Conservation (phyloP, 1,284 basidiomycete species). For the Ganoderma meredithae region DNA sequence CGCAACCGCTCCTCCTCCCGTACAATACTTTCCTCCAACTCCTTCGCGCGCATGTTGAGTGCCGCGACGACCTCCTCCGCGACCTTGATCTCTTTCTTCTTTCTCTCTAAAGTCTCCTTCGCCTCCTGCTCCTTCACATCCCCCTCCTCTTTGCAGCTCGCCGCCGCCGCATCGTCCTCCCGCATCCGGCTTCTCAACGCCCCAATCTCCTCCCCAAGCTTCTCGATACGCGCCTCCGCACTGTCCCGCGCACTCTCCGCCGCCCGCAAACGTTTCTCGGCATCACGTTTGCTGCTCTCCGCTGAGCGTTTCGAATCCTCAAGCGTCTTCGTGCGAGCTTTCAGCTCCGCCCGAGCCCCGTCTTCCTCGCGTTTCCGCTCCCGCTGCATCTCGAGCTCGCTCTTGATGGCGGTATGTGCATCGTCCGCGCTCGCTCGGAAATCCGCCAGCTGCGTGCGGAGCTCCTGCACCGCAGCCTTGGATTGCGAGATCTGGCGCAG, state of each 20-base stretch:
- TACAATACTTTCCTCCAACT: constrained; percentile 46
- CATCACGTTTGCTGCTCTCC: constrained; percentile 81
- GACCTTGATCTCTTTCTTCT: constrained; percentile 70
- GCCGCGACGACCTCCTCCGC: constrained; percentile 67
- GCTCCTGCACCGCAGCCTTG: constrained; percentile 72
- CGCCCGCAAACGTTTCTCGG: constrained; percentile 85
- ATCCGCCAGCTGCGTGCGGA: constrained; percentile 80
- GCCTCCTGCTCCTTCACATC: constrained; percentile 52
- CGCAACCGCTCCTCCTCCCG: constrained; percentile 62
- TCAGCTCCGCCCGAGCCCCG: constrained; percentile 77
- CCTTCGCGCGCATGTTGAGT: constrained; percentile 45
- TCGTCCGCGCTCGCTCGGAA: constrained; percentile 67
- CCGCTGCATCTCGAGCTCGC: constrained; percentile 78
- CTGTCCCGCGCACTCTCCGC: constrained; percentile 73
- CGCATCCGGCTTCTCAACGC: constrained; percentile 60
- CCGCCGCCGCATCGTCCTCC: constrained; percentile 61
- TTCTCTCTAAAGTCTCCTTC: constrained; percentile 60
- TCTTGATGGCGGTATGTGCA: constrained; percentile 71
- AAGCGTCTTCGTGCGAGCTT: constrained; percentile 80
- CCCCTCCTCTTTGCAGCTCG: constrained; percentile 49
- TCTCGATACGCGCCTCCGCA: constrained; percentile 68
- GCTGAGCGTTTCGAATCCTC: constrained; percentile 90
- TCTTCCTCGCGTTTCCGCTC: constrained; percentile 88
- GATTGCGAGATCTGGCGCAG: constrained; percentile 79
- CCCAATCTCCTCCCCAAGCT: constrained; percentile 74